Evolutionary conservation across 2,329 filamentous ascomycete species (phyloP), one percentile per base, ranked within the genome.

Genomic region (Talaromyces islandicus): DNA sequence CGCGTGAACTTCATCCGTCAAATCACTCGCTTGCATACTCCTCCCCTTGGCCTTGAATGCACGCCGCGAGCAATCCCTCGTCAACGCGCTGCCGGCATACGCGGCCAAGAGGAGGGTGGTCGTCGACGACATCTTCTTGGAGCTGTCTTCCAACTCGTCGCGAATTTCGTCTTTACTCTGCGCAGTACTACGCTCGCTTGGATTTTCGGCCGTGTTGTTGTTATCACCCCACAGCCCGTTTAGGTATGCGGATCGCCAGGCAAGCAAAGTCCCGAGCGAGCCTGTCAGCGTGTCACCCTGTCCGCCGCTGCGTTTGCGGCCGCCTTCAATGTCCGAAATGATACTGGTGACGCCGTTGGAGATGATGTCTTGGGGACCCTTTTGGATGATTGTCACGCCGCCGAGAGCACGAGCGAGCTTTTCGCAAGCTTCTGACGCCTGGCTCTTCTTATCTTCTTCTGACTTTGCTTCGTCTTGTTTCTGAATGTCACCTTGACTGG

Each of bases 211-310:
- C 0, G 69, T 69, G 29, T 85, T n/a, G n/a, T n/a, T n/a, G n/a
- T n/a, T n/a, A n/a, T n/a, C n/a, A n/a, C n/a, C 86, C 93, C 93
- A 97, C 4, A 97, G 75, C 29, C 82, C 81, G 60, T 96, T 90
- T 58, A 91, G 80, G 74, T 99, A 99, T 24, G 91, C 91, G 72
- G 87, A 88, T 62, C 93, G 83, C 87, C 93, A 99, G 1, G 86
- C 92, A 64, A 97, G 76, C 66, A 99, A 86, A 3, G 94, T 97
- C 1, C 90, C 94, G 65, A 99, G 79, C 35, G 87, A 87, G 1
- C 94, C 94, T 0, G 94, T 97, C 65, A 99, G 79, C 4, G 94
- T 97, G 76, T 99, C 94, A 1, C 94, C 94, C 77, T 99, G 94
- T 0, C 94, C 94, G 54, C 93, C 94, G 60, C 90, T 93, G 65